These are phyloP conservation scores for Chloranthus sessilifolius DNA, from an alignment of 164 flowering plant species.

Conservation along the genomic window DNA sequence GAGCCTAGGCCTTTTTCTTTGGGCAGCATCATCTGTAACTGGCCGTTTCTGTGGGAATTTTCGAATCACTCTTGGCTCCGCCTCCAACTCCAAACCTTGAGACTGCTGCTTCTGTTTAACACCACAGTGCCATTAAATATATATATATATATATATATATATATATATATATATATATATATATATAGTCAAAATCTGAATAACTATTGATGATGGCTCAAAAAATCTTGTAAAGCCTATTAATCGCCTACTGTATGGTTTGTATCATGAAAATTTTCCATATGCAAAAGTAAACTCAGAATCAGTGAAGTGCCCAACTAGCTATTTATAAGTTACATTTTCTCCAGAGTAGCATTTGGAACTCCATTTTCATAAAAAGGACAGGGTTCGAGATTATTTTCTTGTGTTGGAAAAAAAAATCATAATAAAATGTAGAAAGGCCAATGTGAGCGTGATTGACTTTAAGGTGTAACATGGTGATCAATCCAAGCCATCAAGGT, in stretches of 20 bases:
- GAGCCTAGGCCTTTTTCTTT: constrained; percentile 33
- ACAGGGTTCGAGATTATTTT: not conserved
- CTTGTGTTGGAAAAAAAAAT: not conserved
- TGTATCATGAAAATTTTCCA: not conserved
- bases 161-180: not conserved
- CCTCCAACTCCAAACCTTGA: constrained; percentile 24
- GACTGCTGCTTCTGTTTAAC: constrained; percentile 61
- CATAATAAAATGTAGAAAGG: not conserved
- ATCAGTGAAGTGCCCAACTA: not conserved
- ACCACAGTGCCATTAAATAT: not conserved
- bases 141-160: not conserved
- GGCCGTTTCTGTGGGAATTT: constrained; percentile 61
- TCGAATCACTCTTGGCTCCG: constrained; percentile 38
- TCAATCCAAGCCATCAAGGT: no score
- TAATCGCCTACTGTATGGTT: no score
- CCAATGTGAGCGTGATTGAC: no score
- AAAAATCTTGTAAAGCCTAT: no score
- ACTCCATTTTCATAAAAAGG: not conserved
- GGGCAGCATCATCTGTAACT: constrained; percentile 25
- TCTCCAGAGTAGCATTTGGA: not conserved
- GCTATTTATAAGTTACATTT: not conserved
- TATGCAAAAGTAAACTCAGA: not conserved
- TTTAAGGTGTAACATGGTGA: no score
- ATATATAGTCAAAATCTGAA: not conserved
- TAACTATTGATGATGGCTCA: no score